Evolutionary conservation across 768 basidiomycete species (phyloP), one percentile per base, ranked within the genome.

Genomic region (Paxillus ammoniavirescens): DNA sequence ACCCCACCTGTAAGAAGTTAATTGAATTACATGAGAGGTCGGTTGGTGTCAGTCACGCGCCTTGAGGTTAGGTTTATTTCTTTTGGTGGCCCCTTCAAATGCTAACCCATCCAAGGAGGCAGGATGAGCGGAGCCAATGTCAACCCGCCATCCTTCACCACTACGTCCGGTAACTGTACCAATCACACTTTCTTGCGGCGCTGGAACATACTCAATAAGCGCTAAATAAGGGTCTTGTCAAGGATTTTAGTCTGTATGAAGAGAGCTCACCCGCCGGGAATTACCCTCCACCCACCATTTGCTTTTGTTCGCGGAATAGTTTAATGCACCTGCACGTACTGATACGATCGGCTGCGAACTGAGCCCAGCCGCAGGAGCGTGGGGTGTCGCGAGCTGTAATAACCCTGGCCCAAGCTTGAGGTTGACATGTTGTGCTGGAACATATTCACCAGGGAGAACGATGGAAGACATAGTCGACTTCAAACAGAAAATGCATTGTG

Each of bases 61-160:
- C 77, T 95, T 98, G 53, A 99, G 79, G 70, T 92, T 93, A 28
- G 96, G 96, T 69, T 86, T 88, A 65, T 91, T 98, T 58, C 97
- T 74, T 76, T 96, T 98, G 21, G 93, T 92, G 9, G 94, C 97
- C 3, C 93, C 90, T 67, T 98, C 96, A 66, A 99, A 99, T 2
- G 97, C 94, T 30, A 98, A 79, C 0, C 82, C 90, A 61, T 98
- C 95, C 42, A 99, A 72, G 5, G 83, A 80, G 0, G 96, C 96
- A 45, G 79, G 76, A 64, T 97, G 93, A 5, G 94, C 89, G 26
- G 86, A 78, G 2, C 95, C 95, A 56, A 99, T 92, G 69, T 98
- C 96, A 21, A 98, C 93, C 42, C 94, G 82, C 77, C 85, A 99
- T 6, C 87, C 89, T 64, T 98, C 96, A 36, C 92, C 93, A 50